These are phyloP conservation scores for Vigna trinervia DNA, from an alignment of 306 rosid species.

Conservation along the genomic window DNA sequence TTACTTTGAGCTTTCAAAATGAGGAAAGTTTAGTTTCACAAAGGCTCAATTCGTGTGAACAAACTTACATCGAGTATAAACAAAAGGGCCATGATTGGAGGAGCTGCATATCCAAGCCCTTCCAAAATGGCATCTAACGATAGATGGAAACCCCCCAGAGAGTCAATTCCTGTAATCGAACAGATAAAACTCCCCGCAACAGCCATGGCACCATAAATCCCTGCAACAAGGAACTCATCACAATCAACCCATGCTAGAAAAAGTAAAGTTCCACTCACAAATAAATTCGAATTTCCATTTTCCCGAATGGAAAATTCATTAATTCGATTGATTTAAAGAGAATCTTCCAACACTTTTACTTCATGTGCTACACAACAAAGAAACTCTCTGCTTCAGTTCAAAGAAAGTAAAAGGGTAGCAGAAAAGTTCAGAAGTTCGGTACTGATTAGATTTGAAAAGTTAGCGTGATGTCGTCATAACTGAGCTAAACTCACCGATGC, in stretches of 20 bases:
- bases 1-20: slow-evolving; percentile 13
- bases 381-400: background rate
- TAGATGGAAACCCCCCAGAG: slow-evolving; percentile 82
- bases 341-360: slow-evolving; percentile 12
- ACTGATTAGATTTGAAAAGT: background rate
- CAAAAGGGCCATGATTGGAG: slow-evolving; percentile 96
- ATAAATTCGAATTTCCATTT: background rate
- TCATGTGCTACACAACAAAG: background rate
- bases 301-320: background rate
- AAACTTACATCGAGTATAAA: slow-evolving; percentile 86
- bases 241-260: background rate
- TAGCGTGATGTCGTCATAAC: background rate
- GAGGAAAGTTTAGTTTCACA: slow-evolving; percentile 3
- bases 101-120: slow-evolving; percentile 93
- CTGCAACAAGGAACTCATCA: slow-evolving; percentile 49
- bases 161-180: slow-evolving; percentile 83
- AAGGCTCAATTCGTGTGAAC: background rate
- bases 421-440: background rate
- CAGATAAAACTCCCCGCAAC: slow-evolving; percentile 88
- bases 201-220: slow-evolving; percentile 97
- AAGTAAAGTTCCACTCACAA: slow-evolving; percentile 23
- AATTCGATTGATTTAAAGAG: slow-evolving; percentile 6
- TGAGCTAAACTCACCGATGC: slow-evolving; percentile 66
- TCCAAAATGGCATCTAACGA: slow-evolving; percentile 80
- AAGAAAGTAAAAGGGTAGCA: slow-evolving; percentile 23